Evolutionary conservation across 2,329 filamentous ascomycete species (phyloP).

Genomic region (Monilinia aucupariae): DNA sequence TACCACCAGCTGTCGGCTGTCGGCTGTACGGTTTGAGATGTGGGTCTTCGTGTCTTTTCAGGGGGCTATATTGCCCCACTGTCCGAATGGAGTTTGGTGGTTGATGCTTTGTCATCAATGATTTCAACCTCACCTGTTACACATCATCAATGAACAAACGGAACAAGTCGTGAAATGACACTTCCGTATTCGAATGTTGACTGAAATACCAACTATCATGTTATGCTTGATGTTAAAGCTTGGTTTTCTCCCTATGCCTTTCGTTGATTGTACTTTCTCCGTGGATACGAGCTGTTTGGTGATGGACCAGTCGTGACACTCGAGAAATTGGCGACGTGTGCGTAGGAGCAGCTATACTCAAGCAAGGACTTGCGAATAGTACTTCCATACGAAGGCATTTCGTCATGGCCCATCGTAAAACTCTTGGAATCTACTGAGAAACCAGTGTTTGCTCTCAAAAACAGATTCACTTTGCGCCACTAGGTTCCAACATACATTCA

Average conservation of each 20-base stretch:
- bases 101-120: slow-evolving; percentile 2
- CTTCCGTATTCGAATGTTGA: background rate
- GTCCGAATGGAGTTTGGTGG: background rate
- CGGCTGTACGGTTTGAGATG: background rate
- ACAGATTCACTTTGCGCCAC: background rate
- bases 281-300: background rate
- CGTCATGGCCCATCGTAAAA: background rate
- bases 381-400: fast-evolving
- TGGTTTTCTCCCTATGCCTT: no score
- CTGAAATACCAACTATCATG: background rate
- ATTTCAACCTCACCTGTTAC: background rate
- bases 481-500: background rate
- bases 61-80: background rate
- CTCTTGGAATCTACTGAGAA: background rate
- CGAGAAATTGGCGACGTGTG: background rate
- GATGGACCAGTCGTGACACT: background rate
- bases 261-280: background rate
- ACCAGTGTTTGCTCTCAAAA: background rate
- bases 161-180: background rate
- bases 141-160: background rate
- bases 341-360: background rate
- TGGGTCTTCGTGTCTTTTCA: background rate
- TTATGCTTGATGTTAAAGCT: fast-evolving
- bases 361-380: background rate
- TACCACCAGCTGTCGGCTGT: background rate